Evolutionary conservation across 164 flowering plant genomes (phyloP), one percentile per base, ranked within the genome.

Genomic region (Vitis rupestris): DNA sequence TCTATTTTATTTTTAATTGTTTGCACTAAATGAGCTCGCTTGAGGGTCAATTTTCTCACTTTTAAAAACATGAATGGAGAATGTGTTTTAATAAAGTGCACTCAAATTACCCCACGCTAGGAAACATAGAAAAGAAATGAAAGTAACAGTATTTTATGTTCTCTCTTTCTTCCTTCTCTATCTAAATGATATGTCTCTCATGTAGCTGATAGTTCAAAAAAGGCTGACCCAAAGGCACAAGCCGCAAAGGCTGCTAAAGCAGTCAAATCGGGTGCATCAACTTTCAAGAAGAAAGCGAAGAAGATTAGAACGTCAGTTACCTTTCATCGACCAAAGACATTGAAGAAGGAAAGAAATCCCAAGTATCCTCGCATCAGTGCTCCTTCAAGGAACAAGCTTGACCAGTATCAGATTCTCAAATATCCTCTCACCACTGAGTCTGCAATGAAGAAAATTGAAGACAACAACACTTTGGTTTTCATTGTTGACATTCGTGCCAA

Each of bases 301-400:
- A 91, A 89, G 85, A 84, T 87, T 67, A 56, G 92, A 23, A 89
- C 89, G 1, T 78, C 84, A 1, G 93, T 91, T 27, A 91, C 97
- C 4, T 89, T 91, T 55, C 92, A 91, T 57, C 79, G 94, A 7
- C 97, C 97, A 12, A 90, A 70, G 87, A 89, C 97, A 31, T 79
- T 90, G 84, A 88, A 77, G 78, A 82, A 81, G 79, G 90, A 75
- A 0, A 83, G 97, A 70, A 83, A 76, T 58, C 97, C 92, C 12
- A 91, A 91, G 77, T 91, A 91, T 65, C 97, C 91, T 14, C 86
- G 94, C 27, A 79, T 88, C 62, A 91, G 97, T 72, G 92, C 92
- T 16, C 75, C 91, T 2, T 85, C 89, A 17, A 86, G 93, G 80
- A 83, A 88, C 83, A 90, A 90, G 79, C 86, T 91, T 63, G 94